phyloP scores from a whole-genome alignment of 768 basidiomycete species.

The Suillus cothurnatus region DNA sequence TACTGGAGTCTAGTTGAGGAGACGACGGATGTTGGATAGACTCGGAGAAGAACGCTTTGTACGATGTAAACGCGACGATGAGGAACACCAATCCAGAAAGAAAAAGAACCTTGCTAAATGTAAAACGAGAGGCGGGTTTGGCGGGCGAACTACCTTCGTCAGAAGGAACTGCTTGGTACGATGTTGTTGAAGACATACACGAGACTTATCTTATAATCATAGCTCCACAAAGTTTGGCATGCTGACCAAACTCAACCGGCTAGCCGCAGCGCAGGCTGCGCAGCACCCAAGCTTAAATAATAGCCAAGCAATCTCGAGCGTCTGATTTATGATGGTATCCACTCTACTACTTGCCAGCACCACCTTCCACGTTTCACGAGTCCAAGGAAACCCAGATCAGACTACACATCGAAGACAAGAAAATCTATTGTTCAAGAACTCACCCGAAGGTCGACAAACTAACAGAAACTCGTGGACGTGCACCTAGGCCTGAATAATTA shows the following conservation, averaged over 20 bases:
- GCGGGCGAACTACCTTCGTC: constrained; percentile 20
- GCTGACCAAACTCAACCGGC: constrained; percentile 4
- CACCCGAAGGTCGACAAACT: neutral
- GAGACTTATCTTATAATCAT: neutral
- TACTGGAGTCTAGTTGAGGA: constrained; percentile 6
- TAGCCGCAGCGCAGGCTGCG: too few relatives aligned
- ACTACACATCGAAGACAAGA: neutral
- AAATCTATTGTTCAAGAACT: neutral
- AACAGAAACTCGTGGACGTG: neutral
- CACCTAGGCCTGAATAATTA: neutral
- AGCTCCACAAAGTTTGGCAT: constrained; percentile 3
- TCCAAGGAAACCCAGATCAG: neutral
- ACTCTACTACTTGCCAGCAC: neutral
- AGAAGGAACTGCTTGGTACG: constrained; percentile 22
- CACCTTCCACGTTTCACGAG: neutral
- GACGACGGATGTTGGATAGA: neutral
- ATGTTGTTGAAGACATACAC: constrained; percentile 23
- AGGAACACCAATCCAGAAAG: constrained; percentile 36
- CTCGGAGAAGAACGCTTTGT: constrained; percentile 42
- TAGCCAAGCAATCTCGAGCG: neutral
- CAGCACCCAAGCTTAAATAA: neutral
- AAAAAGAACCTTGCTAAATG: constrained; percentile 34
- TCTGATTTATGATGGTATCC: neutral
- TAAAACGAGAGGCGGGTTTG: constrained; percentile 27
- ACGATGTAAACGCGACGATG: constrained; percentile 42